Conservation (phyloP, 2,329 filamentous ascomycete genomes). For the Harringtonia lauricola region DNA sequence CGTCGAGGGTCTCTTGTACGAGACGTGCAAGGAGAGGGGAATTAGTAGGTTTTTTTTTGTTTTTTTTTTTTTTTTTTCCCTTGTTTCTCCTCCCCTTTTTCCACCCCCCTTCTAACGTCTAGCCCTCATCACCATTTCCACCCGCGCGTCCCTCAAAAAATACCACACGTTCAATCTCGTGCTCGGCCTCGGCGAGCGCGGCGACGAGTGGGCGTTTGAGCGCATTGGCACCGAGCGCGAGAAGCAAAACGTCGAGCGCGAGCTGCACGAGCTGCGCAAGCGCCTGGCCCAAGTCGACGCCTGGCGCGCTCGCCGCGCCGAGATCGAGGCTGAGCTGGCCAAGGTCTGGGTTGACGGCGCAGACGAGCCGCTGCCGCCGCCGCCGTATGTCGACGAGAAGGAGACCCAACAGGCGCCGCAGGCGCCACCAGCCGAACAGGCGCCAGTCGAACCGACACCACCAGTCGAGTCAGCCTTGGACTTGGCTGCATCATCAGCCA, state of each 20-base stretch:
- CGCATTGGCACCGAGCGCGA: constrained; percentile 88
- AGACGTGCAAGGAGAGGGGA: constrained; percentile 82
- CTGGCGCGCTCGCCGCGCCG: constrained; percentile 67
- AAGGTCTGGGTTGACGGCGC: constrained; percentile 47
- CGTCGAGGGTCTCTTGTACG: constrained; percentile 87
- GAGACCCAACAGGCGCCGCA: constrained; percentile 6
- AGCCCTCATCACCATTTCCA: constrained; percentile 92
- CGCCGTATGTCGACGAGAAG: constrained; percentile 32
- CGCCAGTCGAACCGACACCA: too few species aligned
- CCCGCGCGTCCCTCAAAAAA: constrained; percentile 84
- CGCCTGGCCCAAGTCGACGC: constrained; percentile 69
- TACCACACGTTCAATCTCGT: constrained; percentile 90
- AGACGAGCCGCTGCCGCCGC: constrained; percentile 37
- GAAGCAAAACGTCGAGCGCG: constrained; percentile 86
- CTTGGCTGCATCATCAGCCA: too few species aligned
- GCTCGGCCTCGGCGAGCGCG: constrained; percentile 68
- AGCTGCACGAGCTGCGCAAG: constrained; percentile 74
- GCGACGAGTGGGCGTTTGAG: constrained; percentile 87
- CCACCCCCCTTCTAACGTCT: constrained; percentile 12
- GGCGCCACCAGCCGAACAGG: too few species aligned
- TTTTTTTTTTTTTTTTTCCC: not conserved
- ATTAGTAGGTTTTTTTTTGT: constrained; percentile 57
- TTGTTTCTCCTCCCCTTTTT: not conserved
- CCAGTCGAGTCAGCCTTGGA: not conserved
- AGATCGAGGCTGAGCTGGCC: constrained; percentile 74